A percentile compares a stretch with the other conserved stretches of the same genome.
Conservation (phyloP, 148 eudicot genomes). For the Rhododendron williamsianum region DNA sequence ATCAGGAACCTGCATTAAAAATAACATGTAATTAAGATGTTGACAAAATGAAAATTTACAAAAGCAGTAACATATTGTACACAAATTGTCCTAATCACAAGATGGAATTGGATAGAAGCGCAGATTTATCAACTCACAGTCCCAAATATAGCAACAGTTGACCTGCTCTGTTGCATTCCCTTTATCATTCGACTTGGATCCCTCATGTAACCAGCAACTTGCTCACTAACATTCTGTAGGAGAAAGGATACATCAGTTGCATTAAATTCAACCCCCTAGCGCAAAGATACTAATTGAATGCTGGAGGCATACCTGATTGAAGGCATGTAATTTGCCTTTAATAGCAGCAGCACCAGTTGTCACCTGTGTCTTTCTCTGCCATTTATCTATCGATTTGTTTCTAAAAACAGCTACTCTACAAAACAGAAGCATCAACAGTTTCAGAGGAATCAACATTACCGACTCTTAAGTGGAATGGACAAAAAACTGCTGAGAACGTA, state of each 20-base stretch:
- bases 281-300: slow-evolving; percentile 5
- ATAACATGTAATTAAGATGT: neutral
- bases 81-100: neutral
- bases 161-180: slow-evolving; percentile 82
- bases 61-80: neutral
- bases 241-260: slow-evolving; percentile 2
- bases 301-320: slow-evolving; percentile 63
- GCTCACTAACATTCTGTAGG: slow-evolving; percentile 76
- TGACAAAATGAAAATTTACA: neutral
- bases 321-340: slow-evolving; percentile 71
- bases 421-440: slow-evolving; percentile 6
- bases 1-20: slow-evolving; percentile 41
- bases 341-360: slow-evolving; percentile 89
- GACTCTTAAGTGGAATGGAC: neutral
- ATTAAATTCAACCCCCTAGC: neutral
- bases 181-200: slow-evolving; percentile 89
- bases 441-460: neutral
- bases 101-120: neutral
- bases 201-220: slow-evolving; percentile 88
- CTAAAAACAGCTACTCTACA: slow-evolving; percentile 66
- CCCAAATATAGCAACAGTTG: slow-evolving; percentile 66
- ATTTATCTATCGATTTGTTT: slow-evolving; percentile 77
- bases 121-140: slow-evolving; percentile 41
- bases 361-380: slow-evolving; percentile 98
- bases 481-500: neutral